Base-by-base conservation (phyloP, 768 basidiomycete genomes). In the Tricholoma sp. region DNA sequence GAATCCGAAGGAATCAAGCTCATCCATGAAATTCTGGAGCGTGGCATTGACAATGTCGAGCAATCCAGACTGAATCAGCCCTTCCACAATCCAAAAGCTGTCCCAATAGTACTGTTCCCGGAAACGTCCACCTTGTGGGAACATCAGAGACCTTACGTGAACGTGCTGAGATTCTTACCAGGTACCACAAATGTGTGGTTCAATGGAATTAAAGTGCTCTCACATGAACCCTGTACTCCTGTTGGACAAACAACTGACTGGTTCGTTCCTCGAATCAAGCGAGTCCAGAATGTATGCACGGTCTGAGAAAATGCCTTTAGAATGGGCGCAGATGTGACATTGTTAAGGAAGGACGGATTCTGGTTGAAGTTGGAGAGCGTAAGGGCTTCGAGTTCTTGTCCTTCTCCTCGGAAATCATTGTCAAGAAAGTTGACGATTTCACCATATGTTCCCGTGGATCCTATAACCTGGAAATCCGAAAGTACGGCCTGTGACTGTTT, bases 1-100 rank as follows among this genome's bases (percentile, higher is more conserved):
- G 74, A 97, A 98, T 0, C 94, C 95, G 63, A 90, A 83, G 20
- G 68, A 66, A 39, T 88, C 83, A 47, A 98, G 74, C 66, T 96
- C 87, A 64, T 98, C 94, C 93, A 97, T 94, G 66, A 98, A 97
- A 73, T 97, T 96, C 60, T 91, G 84, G 33, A 97, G 74, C 0
- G 93, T 90, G 10, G 76, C 83, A 59, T 90, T 89, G 56, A 81
- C 89, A 53, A 90, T 77, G 53, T 76, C 76, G 62, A 82, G 86
- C 11, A 97, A 78, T 60, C 88, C 81, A 1, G 90, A 92, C 65
- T 88, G 75, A 31, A 98, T 72, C n/a, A 97, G 76, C 37, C 95
- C 95, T 62, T 93, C 85, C 8, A 89, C 71, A 59, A 94, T 93
- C 91, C 91, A 94, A 72, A 83, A 93, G 61, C 88, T 89, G 68